These are phyloP conservation scores for Fusarium sp. DNA, from an alignment of 2,329 filamentous ascomycete genomes.

Conservation along the genomic window DNA sequence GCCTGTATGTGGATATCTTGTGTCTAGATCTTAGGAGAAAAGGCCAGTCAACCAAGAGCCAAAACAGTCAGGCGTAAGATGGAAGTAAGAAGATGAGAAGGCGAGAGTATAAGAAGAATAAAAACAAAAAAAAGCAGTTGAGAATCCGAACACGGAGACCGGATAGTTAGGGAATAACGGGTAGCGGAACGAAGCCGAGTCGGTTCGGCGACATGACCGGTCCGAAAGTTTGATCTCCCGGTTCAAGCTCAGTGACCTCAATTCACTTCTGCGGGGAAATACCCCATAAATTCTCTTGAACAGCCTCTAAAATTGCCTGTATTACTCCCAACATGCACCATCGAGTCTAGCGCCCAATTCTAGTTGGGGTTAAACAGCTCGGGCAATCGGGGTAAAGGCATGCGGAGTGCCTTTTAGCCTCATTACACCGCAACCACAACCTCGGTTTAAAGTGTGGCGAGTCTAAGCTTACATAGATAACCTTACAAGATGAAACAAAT, in stretches of 20 bases:
- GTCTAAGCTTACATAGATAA: background rate
- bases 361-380: conserved; percentile 29
- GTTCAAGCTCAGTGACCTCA: background rate
- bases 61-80: background rate
- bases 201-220: conserved; percentile 6
- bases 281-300: conserved; percentile 14
- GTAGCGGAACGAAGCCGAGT: conserved; percentile 25
- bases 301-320: conserved; percentile 34
- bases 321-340: conserved; percentile 30
- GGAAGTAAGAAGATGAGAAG: background rate
- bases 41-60: background rate
- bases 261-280: conserved; percentile 23
- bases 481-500: conserved; percentile 8
- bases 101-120: background rate
- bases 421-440: conserved; percentile 1
- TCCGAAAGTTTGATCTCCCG: conserved; percentile 6
- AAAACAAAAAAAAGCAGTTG: background rate
- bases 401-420: conserved; percentile 33
- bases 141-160: conserved; percentile 18
- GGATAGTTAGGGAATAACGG: conserved; percentile 3
- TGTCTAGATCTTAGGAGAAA: background rate
- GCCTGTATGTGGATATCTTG: background rate
- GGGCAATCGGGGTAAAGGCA: conserved; percentile 40
- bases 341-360: background rate
- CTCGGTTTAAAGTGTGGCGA: conserved; percentile 36